Evolutionary conservation across 805 yeast species (phyloP).

Genomic region (Candida rishiriensis): DNA sequence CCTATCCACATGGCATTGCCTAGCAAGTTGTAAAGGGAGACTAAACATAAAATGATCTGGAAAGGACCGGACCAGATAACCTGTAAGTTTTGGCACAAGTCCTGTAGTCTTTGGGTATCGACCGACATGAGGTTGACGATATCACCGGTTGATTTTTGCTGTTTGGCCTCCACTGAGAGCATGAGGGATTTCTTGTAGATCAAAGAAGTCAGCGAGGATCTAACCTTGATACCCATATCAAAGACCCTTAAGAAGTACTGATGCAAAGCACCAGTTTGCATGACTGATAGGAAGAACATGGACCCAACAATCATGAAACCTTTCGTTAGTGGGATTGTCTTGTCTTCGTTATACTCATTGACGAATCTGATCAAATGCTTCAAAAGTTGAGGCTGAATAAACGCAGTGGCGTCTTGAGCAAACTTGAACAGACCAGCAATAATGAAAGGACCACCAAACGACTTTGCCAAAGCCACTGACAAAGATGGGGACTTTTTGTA

Average conservation of each 20-base stretch:
- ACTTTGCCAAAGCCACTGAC: conserved; percentile 47
- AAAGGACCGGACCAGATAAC: conserved; percentile 92
- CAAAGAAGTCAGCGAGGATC: conserved; percentile 61
- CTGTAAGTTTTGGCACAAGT: conserved; percentile 71
- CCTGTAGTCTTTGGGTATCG: conserved; percentile 86
- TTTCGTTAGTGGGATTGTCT: conserved; percentile 56
- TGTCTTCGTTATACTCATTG: conserved; percentile 41
- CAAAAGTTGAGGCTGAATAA: conserved; percentile 82
- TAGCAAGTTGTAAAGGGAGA: conserved; percentile 63
- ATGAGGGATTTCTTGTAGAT: conserved; percentile 66
- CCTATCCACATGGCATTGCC: conserved; percentile 98
- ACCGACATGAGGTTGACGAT: conserved; percentile 93
- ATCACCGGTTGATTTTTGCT: conserved; percentile 79
- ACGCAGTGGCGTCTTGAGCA: conserved; percentile 73
- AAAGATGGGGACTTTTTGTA: conserved; percentile 29
- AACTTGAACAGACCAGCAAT: conserved; percentile 71
- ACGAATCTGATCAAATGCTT: conserved; percentile 60
- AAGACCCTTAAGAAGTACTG: conserved; percentile 75
- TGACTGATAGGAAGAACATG: conserved; percentile 72
- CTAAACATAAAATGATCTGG: conserved; percentile 72
- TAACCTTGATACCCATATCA: conserved; percentile 73
- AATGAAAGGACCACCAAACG: conserved; percentile 71
- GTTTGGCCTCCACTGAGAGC: conserved; percentile 67
- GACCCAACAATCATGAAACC: conserved; percentile 73
- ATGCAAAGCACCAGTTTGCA: conserved; percentile 73